phyloP scores from a whole-genome alignment of 148 eudicot species.

The Fagopyrum homotropicum region DNA sequence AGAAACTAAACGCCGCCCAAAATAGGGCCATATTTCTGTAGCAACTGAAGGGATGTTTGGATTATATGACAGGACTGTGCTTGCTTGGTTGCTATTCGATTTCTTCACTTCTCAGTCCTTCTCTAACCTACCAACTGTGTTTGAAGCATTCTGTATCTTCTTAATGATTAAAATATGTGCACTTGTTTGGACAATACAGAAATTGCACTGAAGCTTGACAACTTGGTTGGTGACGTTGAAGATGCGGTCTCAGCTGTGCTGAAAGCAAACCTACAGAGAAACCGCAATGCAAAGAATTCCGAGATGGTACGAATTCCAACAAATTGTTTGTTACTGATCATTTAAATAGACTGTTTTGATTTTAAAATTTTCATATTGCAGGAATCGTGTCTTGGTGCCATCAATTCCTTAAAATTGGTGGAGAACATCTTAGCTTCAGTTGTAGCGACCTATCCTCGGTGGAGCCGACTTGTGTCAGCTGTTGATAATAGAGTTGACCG shows the following conservation, averaged over 20 bases:
- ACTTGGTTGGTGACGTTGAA: constrained; percentile 88
- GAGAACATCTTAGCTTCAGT: constrained; percentile 65
- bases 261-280: constrained; percentile 47
- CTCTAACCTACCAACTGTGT: constrained; percentile 10
- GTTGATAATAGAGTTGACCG: constrained; percentile 86
- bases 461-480: constrained; percentile 74
- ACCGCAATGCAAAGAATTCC: constrained; percentile 32
- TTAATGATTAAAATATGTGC: neutral
- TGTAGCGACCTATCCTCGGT: constrained; percentile 61
- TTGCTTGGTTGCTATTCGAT: neutral
- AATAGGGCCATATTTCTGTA: neutral
- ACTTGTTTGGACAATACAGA: constrained; percentile 32
- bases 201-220: constrained; percentile 73
- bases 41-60: neutral
- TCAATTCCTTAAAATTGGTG: constrained; percentile 47
- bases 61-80: neutral
- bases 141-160: neutral
- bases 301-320: constrained; percentile 34
- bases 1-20: neutral
- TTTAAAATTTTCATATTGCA: constrained; percentile 22
- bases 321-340: neutral
- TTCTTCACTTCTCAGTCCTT: constrained; percentile 2
- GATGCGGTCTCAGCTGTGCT: constrained; percentile 77
- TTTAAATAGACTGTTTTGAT: constrained; percentile 11
- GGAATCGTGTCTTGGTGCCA: constrained; percentile 57